Evolutionary conservation across 306 rosid species (phyloP).

Genomic region (Elaeagnus macrophylla): DNA sequence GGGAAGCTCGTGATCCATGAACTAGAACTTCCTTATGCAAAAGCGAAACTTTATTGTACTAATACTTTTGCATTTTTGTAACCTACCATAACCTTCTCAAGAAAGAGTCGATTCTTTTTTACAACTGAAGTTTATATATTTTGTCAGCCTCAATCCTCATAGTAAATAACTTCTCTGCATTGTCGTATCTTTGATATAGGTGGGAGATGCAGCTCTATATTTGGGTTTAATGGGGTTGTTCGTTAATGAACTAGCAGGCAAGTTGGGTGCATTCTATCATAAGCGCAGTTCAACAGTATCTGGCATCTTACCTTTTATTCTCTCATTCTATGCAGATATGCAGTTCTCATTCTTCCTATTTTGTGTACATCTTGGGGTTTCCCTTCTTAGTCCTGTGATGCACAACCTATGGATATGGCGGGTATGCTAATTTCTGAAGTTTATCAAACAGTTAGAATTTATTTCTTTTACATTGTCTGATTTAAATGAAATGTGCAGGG

Average conservation of each 20-base stretch:
- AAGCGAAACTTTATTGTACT: too few species aligned
- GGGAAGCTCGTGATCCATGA: too few species aligned
- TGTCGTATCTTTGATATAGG: conserved; percentile 32
- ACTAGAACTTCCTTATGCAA: too few species aligned
- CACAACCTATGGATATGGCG: conserved; percentile 99
- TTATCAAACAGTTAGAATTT: conserved; percentile 10
- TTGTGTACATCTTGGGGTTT: conserved; percentile 77
- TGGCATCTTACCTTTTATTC: conserved; percentile 16
- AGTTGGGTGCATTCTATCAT: conserved; percentile 9
- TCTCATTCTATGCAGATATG: conserved; percentile 58
- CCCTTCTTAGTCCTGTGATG: conserved; percentile 95
- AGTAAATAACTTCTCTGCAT: not conserved
- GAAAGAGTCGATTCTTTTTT: too few species aligned
- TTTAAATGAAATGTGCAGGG: conserved; percentile 55
- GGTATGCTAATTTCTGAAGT: conserved; percentile 40
- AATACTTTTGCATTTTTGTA: too few species aligned
- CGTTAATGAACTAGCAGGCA: conserved; percentile 70
- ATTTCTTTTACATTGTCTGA: not conserved
- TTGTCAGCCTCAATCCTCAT: too few species aligned
- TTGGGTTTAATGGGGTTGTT: conserved; percentile 80
- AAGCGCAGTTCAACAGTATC: not conserved
- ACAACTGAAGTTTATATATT: too few species aligned
- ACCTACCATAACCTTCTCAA: too few species aligned
- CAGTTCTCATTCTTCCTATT: conserved; percentile 81
- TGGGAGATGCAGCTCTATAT: conserved; percentile 84